Base-by-base conservation (phyloP, 2,329 filamentous ascomycete species). In the Immersiporthe knoxdaviesiana region DNA sequence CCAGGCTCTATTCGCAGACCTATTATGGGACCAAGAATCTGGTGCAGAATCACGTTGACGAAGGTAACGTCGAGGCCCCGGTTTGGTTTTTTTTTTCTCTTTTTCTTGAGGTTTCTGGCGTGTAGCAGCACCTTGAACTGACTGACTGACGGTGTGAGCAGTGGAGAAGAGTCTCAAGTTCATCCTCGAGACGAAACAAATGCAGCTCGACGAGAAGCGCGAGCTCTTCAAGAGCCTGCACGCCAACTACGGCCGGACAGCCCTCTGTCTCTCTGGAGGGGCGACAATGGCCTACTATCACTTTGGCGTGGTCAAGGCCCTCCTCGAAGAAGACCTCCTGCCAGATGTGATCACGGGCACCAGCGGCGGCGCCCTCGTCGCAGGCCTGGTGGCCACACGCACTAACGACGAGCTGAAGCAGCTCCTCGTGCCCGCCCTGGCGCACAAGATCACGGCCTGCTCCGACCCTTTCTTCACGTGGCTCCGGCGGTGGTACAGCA, bases 21-120 rank as follows among this genome's bases (percentile, higher is more conserved):
- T 99, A 99, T 78, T 97, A 94, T 74, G 96, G 96, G 41, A 98
- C 96, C n/a, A 99, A 99, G 80, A 89, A 96, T 71, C 81, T 97
- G 72, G 92, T 97, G 39, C 96, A 98, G 79, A 90, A 90, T 67
- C 98, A 95, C 76, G 83, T 97, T 59, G 93, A 97, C 71, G 94
- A 98, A 80, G 85, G 89, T 90, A 32, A 32, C 77, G 72, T 62
- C 16, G 35, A 35, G 35, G 8, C 35, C 35, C n/a, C n/a, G n/a
- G n/a, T n/a, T n/a, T n/a, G n/a, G n/a, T n/a, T n/a, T n/a, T n/a
- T n/a, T n/a, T n/a, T n/a, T n/a, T n/a, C n/a, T 35, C 4, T 35
- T 35, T 35, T 35, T 4, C 35, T 35, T 35, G 35, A 8, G 8
- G 35, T 4, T 35, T 8, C 35, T 35, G 8, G 35, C 35, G 35